These are phyloP conservation scores for Leptographium galeiforme DNA, from an alignment of 2,329 filamentous ascomycete species.

Conservation along the genomic window DNA sequence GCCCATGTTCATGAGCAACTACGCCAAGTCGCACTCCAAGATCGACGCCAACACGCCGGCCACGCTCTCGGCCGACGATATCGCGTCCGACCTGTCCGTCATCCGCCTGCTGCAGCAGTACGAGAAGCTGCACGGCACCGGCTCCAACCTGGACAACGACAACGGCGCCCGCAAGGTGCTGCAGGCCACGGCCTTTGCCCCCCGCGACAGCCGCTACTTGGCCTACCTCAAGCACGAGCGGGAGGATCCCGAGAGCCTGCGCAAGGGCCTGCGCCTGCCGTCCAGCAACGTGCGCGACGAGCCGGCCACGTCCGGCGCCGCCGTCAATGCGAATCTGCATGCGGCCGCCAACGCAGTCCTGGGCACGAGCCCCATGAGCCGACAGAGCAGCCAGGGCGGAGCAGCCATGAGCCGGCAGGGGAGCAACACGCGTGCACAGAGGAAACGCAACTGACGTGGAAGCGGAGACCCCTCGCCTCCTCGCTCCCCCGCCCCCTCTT, in stretches of 20 bases:
- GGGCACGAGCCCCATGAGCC: constrained; percentile 37
- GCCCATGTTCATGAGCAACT: constrained; percentile 41
- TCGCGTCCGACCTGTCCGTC: constrained; percentile 40
- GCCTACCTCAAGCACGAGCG: constrained; percentile 32
- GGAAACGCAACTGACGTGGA: constrained; percentile 9
- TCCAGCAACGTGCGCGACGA: constrained; percentile 30
- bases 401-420: constrained; percentile 43
- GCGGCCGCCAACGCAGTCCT: constrained; percentile 3
- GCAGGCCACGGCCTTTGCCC: constrained; percentile 37
- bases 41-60: constrained; percentile 43
- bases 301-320: constrained; percentile 16
- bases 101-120: constrained; percentile 47
- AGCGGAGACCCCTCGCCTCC: background rate
- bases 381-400: constrained; percentile 41
- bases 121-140: constrained; percentile 36
- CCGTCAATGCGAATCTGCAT: background rate
- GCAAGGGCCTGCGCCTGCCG: constrained; percentile 36
- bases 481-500: background rate
- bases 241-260: constrained; percentile 32
- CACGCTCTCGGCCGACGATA: constrained; percentile 35
- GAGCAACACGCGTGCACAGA: constrained; percentile 21
- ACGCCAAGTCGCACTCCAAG: constrained; percentile 43
- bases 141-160: constrained; percentile 40
- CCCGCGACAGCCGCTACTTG: constrained; percentile 32
- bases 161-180: constrained; percentile 41